Evolutionary conservation across 257 asterid genomes (phyloP).

Genomic region (Solanum ossicruentum): DNA sequence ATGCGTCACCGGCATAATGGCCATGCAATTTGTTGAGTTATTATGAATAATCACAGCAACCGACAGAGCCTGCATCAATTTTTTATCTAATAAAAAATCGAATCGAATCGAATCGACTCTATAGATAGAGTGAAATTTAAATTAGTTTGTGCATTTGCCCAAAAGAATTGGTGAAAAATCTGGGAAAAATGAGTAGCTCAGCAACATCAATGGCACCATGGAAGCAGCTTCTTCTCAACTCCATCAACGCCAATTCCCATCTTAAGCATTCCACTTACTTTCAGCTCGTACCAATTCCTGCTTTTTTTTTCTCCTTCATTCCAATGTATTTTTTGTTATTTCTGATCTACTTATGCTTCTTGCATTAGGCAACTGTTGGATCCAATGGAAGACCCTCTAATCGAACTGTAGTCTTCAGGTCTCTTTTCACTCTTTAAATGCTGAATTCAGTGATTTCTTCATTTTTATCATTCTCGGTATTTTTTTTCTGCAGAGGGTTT

Average conservation of each 20-base stretch:
- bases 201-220: conserved; percentile 36
- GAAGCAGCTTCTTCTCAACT: conserved; percentile 78
- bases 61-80: too few species aligned
- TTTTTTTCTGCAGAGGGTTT: conserved; percentile 49
- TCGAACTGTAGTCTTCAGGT: conserved; percentile 98
- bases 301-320: background rate
- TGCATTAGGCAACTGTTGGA: conserved; percentile 62
- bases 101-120: accelerated
- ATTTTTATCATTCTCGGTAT: background rate
- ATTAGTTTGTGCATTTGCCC: too few species aligned
- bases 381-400: conserved; percentile 59
- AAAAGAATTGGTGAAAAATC: background rate
- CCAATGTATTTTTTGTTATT: background rate
- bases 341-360: background rate
- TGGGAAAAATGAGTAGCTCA: conserved; percentile 29
- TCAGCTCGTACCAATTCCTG: conserved; percentile 44
- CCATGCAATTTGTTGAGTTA: too few species aligned
- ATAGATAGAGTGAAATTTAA: too few species aligned
- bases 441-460: background rate
- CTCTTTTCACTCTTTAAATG: background rate
- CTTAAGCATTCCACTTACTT: conserved; percentile 60
- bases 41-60: too few species aligned
- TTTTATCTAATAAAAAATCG: too few species aligned
- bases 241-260: conserved; percentile 67
- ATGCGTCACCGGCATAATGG: accelerated